Evolutionary conservation across 768 basidiomycete species (phyloP).

Genomic region (Agaricus blazei): DNA sequence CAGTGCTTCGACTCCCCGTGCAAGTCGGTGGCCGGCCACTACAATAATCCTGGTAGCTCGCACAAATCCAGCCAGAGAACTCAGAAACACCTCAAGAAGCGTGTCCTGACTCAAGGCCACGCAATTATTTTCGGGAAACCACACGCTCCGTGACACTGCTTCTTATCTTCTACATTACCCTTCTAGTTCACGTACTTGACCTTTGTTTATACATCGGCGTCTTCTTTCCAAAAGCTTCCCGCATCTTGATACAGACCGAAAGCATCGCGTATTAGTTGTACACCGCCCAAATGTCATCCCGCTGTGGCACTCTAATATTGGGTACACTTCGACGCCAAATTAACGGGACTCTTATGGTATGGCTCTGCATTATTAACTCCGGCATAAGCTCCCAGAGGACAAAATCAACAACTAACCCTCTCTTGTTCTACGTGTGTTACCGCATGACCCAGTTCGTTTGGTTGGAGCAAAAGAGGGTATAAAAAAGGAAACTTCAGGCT

Average conservation of each 20-base stretch:
- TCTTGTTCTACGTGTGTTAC: neutral
- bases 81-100: neutral
- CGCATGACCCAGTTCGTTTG: neutral
- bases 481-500: slow-evolving; percentile 7
- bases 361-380: no score
- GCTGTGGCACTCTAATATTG: neutral
- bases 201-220: neutral
- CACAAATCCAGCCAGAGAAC: neutral
- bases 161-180: neutral
- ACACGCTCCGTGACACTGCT: slow-evolving; percentile 3
- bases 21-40: slow-evolving; percentile 6
- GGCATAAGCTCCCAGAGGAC: no score
- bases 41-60: neutral
- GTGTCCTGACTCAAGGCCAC: neutral
- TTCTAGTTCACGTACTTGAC: neutral
- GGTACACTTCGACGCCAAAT: neutral
- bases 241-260: neutral
- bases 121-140: neutral
- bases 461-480: neutral
- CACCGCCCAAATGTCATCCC: slow-evolving; percentile 2
- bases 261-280: neutral
- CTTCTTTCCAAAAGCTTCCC: neutral
- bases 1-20: neutral
- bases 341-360: no score
- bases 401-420: no score